Percentiles rank a stretch among this genome's conserved stretches.
These are phyloP conservation scores for Usnea hakonensis DNA, from an alignment of 495 filamentous ascomycete species.

Conservation along the genomic window DNA sequence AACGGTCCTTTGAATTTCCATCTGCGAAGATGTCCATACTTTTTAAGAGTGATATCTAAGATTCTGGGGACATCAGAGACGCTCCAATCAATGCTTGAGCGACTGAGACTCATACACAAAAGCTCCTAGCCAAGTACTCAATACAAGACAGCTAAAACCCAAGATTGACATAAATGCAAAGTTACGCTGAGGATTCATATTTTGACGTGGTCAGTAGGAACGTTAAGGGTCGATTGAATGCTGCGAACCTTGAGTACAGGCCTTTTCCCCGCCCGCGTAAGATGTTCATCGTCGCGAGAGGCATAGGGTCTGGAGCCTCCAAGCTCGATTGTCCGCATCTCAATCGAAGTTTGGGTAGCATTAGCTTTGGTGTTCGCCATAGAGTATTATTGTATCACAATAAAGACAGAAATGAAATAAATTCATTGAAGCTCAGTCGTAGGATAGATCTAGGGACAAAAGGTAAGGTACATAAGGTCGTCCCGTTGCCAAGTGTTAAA, in stretches of 20 bases:
- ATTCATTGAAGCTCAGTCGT: too few species aligned
- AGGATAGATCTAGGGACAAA: too few species aligned
- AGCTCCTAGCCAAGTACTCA: constrained; percentile 41
- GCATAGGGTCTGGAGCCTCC: background rate
- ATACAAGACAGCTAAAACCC: constrained; percentile 38
- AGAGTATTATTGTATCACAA: too few species aligned
- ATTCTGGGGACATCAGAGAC: background rate
- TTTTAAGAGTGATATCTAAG: background rate
- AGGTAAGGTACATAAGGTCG: too few species aligned
- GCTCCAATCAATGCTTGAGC: background rate
- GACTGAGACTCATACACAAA: constrained; percentile 33
- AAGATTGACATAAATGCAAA: constrained; percentile 41
- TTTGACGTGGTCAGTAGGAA: background rate
- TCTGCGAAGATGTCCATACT: background rate
- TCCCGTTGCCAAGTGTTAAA: too few species aligned
- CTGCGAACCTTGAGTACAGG: constrained; percentile 7
- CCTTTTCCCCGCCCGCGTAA: background rate
- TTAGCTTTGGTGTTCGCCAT: background rate
- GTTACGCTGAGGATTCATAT: constrained; percentile 29
- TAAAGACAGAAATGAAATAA: too few species aligned
- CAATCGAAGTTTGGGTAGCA: background rate
- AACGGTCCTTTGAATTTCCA: background rate
- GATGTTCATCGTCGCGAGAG: background rate
- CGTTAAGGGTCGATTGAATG: background rate
- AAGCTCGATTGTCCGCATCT: background rate